Base-by-base conservation (phyloP, 2,329 filamentous ascomycete species). In the Aspergillus oerlinghausenensis region DNA sequence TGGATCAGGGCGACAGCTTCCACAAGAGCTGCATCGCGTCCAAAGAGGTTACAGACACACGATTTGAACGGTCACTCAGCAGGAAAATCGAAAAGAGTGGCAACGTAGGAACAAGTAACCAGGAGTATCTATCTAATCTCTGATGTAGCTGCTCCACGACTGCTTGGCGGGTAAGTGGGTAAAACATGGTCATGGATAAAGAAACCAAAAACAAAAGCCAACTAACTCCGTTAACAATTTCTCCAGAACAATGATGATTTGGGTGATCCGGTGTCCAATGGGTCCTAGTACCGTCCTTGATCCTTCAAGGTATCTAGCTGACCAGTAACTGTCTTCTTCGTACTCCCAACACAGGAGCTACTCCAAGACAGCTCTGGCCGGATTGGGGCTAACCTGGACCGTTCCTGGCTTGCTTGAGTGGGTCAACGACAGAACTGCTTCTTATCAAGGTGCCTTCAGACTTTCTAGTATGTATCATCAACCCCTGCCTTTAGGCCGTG, bases 1-100 rank as follows among this genome's bases (percentile, higher is more conserved):
- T 38, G 49, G 52, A 67, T 59, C 63, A 64, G 58, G 63, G 63
- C 43, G 45, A 52, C 29, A 55, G 50, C 51, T 49, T 55, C 63
- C 60, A 66, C 60, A 51, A 59, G 55, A 48, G 58, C 56, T 62
- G 62, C 58, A 62, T 59, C 51, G 47, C 43, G 11, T 49, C 56
- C 43, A 47, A 25, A 47, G 43, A 14, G 43, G 43, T 26, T 47
- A 47, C 23, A 26, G 43, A 26, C 23, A 10, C 11, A 11, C 5
- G 19, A 11, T 47, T 23, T 8, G 43, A 23, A 26, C 43, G 11
- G 23, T 26, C 43, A 23, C 23, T 47, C 43, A 14, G 21, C 43
- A 26, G 19, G 8, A 5, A 21, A 38, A 38, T 17, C 2, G 14
- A 38, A 14, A 17, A 38, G 32, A 17, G 32, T 38, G 32, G 14